A percentile compares a stretch with the other conserved stretches of the same genome.
Evolutionary conservation across 306 rosid species (phyloP).

Genomic region (Lupinus albus): DNA sequence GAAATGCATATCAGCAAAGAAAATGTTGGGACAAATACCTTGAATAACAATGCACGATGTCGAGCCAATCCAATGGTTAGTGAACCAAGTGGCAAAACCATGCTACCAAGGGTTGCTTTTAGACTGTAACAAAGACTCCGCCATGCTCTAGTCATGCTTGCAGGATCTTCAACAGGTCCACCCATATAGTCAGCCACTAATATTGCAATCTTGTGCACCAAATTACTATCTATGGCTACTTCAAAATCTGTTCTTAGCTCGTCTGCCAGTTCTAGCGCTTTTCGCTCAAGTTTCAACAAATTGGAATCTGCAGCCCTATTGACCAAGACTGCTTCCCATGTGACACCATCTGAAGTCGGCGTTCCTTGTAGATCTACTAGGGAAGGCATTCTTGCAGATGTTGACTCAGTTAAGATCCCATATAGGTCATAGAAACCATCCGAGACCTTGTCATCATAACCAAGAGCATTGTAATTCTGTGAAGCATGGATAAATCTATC

Average conservation of each 20-base stretch:
- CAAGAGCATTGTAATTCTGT: constrained; percentile 97
- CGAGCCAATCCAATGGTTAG: constrained; percentile 91
- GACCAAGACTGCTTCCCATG: constrained; percentile 95
- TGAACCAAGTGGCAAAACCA: constrained; percentile 98
- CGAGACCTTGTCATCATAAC: constrained; percentile 95
- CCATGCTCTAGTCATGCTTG: constrained; percentile 83
- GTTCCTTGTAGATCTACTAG: constrained; percentile 94
- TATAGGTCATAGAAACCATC: constrained; percentile 97
- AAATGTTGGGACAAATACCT: constrained; percentile 56
- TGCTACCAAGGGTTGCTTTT: constrained; percentile 90
- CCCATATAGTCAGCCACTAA: constrained; percentile 92
- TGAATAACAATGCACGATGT: constrained; percentile 94
- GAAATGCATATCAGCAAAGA: constrained; percentile 31
- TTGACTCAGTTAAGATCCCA: constrained; percentile 68
- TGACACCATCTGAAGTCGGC: constrained; percentile 59
- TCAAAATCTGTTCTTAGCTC: constrained; percentile 61
- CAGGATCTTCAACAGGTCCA: constrained; percentile 88
- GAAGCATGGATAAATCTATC: constrained; percentile 94
- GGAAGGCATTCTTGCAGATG: constrained; percentile 92
- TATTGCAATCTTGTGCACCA: constrained; percentile 80
- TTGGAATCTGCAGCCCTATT: constrained; percentile 84
- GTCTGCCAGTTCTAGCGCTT: constrained; percentile 68
- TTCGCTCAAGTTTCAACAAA: constrained; percentile 81
- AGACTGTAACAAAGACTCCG: constrained; percentile 67
- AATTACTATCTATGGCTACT: constrained; percentile 56